A percentile compares a stretch with the other conserved stretches of the same genome.
phyloP scores from a whole-genome alignment of 192 early-diverging fungal species.

The Backusella psychrophila region DNA sequence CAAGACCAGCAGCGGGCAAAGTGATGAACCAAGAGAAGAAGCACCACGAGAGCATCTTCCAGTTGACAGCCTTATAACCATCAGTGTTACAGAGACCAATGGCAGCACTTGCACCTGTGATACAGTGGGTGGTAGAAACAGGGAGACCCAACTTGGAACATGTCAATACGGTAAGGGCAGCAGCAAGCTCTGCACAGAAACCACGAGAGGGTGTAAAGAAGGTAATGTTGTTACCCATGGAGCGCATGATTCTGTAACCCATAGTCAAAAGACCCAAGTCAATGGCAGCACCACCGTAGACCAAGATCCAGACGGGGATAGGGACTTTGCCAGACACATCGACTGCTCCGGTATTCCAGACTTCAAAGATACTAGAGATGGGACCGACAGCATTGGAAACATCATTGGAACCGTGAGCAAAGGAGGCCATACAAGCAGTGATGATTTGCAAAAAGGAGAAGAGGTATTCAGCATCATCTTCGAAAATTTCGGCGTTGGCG shows the following conservation, averaged over 20 bases:
- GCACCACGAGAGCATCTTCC: slow-evolving; percentile 63
- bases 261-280: slow-evolving; percentile 72
- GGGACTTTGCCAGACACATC: slow-evolving; percentile 51
- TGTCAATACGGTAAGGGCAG: slow-evolving; percentile 77
- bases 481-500: slow-evolving; percentile 63
- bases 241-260: slow-evolving; percentile 77
- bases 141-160: slow-evolving; percentile 77
- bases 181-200: slow-evolving; percentile 75
- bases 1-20: slow-evolving; percentile 65
- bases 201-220: slow-evolving; percentile 80
- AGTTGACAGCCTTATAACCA: slow-evolving; percentile 65
- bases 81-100: slow-evolving; percentile 68
- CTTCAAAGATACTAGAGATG: slow-evolving; percentile 69
- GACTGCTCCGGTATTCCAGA: slow-evolving; percentile 58
- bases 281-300: slow-evolving; percentile 69
- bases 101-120: slow-evolving; percentile 72
- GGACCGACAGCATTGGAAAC: slow-evolving; percentile 90
- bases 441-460: slow-evolving; percentile 82
- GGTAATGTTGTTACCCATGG: slow-evolving; percentile 81
- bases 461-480: slow-evolving; percentile 72
- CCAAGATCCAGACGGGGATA: slow-evolving; percentile 73
- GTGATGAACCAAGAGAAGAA: slow-evolving; percentile 76
- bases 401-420: slow-evolving; percentile 85
- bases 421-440: slow-evolving; percentile 80
- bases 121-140: slow-evolving; percentile 84